Evolutionary conservation across 148 eudicot species (phyloP).

Genomic region (Camellia granthamiana): DNA sequence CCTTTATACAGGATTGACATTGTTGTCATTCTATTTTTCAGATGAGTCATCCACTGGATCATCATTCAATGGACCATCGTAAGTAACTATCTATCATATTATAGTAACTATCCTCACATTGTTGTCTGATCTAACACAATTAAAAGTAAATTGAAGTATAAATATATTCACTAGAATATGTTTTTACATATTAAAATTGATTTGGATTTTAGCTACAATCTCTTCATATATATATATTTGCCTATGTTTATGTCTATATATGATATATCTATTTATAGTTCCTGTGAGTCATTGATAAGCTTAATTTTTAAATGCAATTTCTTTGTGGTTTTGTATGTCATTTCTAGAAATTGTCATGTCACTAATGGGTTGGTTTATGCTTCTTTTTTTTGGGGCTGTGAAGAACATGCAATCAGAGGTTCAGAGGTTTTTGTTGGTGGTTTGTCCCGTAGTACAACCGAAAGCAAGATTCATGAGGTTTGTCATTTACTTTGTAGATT

Average conservation of each 20-base stretch:
- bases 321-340: too few species aligned
- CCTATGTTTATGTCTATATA: neutral
- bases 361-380: neutral
- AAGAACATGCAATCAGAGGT: conserved; percentile 29
- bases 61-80: conserved; percentile 14
- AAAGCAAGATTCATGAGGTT: conserved; percentile 32
- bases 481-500: neutral
- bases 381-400: neutral
- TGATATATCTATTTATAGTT: too few species aligned
- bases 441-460: conserved; percentile 33
- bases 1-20: too few species aligned
- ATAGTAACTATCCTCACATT: too few species aligned
- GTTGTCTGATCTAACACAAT: too few species aligned
- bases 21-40: neutral
- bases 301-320: too few species aligned
- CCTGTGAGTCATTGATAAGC: too few species aligned
- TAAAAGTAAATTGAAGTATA: too few species aligned
- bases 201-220: too few species aligned
- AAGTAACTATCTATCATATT: neutral
- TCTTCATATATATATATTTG: neutral
- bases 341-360: too few species aligned
- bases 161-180: too few species aligned
- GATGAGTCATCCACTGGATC: conserved; percentile 18
- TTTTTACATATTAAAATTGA: too few species aligned
- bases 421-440: conserved; percentile 47